These are phyloP conservation scores for Echium plantagineum DNA, from an alignment of 257 asterid genomes.

Conservation along the genomic window DNA sequence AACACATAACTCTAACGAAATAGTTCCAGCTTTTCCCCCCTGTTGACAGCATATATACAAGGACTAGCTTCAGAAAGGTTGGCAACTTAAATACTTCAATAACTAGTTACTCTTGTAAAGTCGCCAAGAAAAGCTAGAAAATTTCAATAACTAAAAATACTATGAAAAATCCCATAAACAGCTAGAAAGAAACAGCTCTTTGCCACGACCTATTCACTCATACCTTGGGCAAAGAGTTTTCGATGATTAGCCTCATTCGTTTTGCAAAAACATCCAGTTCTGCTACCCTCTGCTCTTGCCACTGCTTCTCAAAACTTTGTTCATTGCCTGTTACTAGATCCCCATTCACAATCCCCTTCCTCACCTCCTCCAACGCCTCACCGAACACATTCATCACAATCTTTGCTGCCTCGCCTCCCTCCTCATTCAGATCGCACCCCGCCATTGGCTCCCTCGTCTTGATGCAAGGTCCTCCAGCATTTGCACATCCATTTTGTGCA, in stretches of 20 bases:
- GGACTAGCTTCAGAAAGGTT: background rate
- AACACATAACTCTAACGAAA: background rate
- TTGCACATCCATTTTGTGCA: background rate
- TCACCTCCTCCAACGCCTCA: constrained; percentile 50
- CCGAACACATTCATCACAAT: constrained; percentile 45
- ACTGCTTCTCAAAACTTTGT: constrained; percentile 33
- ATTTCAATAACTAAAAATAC: background rate
- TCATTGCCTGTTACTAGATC: constrained; percentile 8
- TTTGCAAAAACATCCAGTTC: constrained; percentile 57
- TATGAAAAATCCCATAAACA: constrained; percentile 12
- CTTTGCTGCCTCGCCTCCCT: constrained; percentile 29
- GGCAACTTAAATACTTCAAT: background rate
- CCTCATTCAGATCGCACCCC: constrained; percentile 3
- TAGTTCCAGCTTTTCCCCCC: background rate
- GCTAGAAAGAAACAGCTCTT: background rate
- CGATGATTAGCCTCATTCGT: constrained; percentile 59
- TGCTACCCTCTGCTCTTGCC: constrained; percentile 59
- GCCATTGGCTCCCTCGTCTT: constrained; percentile 5
- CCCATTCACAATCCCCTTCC: constrained; percentile 16
- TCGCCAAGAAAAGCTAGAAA: background rate
- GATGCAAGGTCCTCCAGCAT: constrained; percentile 3
- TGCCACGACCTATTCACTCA: constrained; percentile 19
- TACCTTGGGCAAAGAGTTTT: constrained; percentile 37
- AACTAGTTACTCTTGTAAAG: background rate
- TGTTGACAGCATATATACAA: background rate